Evolutionary conservation across 1,139 yeast species (phyloP), one percentile per base, ranked within the genome.

Genomic region (Suhomyces atakaporum): DNA sequence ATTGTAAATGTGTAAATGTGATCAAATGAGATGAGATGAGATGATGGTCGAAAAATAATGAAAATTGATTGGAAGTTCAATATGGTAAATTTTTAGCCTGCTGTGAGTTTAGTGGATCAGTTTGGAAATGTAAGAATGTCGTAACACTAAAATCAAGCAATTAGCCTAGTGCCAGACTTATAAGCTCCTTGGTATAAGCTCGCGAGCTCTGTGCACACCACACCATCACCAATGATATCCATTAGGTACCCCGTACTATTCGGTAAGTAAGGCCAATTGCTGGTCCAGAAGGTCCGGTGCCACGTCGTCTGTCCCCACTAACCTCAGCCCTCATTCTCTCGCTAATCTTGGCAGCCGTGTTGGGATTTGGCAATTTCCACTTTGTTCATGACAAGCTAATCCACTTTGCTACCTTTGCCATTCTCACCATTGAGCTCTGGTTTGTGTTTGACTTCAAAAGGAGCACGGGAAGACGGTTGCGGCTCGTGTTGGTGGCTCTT

Each of bases 381-480:
- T 47, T 78, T 25, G 45, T 47, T n/a, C 68, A 77, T 51, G 86
- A 80, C 56, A 80, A 80, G 55, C 45, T 65, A 6, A 52, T 77
- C 16, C 86, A 80, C 47, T 73, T 73, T 37, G 33, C 54, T 13
- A 69, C 77, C 16, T 80, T 81, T 51, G 62, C 71, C 39, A 41
- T 75, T 4, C 58, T 80, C 10, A 75, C 84, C 1, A 50, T 63
- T 18, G 75, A 75, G 38, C 76, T 80, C 51, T 80, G 77, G 63
- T 77, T 78, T 64, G 54, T 78, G 7, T 60, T 79, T 36, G 79
- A 78, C 29, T 60, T 62, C 31, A 38, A 29, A 12, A 29, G 26
- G 16, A 19, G 19, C 8, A 15, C 30, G 6, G 38, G 37, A 15
- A 27, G 35, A 13, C 21, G 25, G 9, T 15, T 34, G 28, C 29